These are phyloP conservation scores for Colletotrichum endophyticum DNA, from an alignment of 2,329 filamentous ascomycete species.

Conservation along the genomic window DNA sequence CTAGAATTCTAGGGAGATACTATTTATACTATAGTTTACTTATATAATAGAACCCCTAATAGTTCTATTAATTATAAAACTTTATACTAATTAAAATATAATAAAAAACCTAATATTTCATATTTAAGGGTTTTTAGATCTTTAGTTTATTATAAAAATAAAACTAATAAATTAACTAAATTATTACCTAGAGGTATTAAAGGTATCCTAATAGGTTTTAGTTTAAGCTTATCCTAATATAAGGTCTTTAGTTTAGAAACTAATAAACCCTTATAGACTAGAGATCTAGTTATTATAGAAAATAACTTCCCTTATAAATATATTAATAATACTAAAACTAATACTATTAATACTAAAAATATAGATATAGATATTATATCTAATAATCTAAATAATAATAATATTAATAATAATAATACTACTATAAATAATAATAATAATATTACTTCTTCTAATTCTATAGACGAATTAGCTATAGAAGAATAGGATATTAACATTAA, in stretches of 20 bases:
- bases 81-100: not conserved
- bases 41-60: not conserved
- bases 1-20: not conserved
- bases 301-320: not conserved
- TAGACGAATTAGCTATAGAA: no score
- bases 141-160: not conserved
- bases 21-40: not conserved
- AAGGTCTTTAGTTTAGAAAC: not conserved
- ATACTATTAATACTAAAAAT: not conserved
- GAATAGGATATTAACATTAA: no score
- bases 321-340: not conserved
- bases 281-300: not conserved
- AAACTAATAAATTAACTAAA: not conserved
- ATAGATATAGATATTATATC: not conserved
- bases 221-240: not conserved
- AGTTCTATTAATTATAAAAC: not conserved
- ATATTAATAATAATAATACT: no score
- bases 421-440: no score
- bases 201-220: not conserved
- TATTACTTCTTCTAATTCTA: no score
- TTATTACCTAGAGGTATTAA: not conserved
- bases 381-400: not conserved
- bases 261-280: not conserved
- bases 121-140: not conserved
- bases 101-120: not conserved